These are phyloP conservation scores for Capsella rubella DNA, from an alignment of 441 rosid genomes.

Conservation along the genomic window DNA sequence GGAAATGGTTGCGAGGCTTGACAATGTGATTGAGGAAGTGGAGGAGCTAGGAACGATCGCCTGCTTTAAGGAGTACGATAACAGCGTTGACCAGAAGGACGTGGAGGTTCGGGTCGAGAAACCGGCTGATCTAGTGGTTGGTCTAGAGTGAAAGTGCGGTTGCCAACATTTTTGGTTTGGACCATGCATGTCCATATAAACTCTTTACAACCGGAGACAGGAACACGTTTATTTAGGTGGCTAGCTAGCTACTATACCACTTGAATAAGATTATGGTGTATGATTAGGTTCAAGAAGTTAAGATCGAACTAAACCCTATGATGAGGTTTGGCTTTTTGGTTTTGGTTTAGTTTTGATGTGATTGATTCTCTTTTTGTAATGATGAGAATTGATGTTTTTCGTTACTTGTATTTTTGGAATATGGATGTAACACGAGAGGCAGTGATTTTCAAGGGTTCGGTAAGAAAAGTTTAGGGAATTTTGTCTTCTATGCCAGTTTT, in stretches of 20 bases:
- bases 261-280: background rate
- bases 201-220: background rate
- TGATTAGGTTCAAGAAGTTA: background rate
- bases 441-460: background rate
- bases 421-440: background rate
- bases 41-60: conserved; percentile 72
- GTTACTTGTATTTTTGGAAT: background rate
- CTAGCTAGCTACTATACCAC: background rate
- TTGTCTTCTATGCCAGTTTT: too few species aligned
- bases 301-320: background rate
- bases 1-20: conserved; percentile 79
- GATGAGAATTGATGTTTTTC: background rate
- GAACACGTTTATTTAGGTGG: background rate
- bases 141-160: conserved; percentile 25
- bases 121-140: conserved; percentile 30
- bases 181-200: background rate
- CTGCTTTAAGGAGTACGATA: conserved; percentile 61
- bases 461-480: background rate
- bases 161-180: conserved; percentile 25
- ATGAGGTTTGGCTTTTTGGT: conserved; percentile 1
- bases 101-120: conserved; percentile 48
- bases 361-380: background rate
- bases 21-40: conserved; percentile 72
- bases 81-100: conserved; percentile 26
- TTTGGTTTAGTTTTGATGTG: background rate